Evolutionary conservation across 140 eudicot species (phyloP).

Genomic region (Artemisia princeps): DNA sequence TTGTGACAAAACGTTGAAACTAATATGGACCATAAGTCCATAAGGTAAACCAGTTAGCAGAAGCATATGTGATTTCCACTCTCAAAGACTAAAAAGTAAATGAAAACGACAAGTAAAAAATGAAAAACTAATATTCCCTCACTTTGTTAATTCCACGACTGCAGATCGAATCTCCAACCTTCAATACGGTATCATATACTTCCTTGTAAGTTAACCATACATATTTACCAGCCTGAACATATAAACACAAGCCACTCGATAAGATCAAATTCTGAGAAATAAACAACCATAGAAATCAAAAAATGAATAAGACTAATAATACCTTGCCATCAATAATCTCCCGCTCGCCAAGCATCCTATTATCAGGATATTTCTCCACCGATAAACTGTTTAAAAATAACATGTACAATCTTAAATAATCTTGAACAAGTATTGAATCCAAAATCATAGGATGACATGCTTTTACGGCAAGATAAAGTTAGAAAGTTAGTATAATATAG

Average conservation of each 20-base stretch:
- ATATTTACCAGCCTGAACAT: constrained; percentile 61
- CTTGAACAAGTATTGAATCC: too few species aligned
- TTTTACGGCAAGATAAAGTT: too few species aligned
- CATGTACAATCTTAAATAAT: not conserved
- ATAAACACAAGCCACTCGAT: not conserved
- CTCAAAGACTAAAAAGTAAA: not conserved
- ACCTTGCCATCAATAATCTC: constrained; percentile 62
- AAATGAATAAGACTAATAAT: not conserved
- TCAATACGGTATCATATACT: constrained; percentile 58
- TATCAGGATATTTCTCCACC: constrained; percentile 58
- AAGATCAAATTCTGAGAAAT: not conserved
- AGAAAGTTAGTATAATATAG: too few species aligned
- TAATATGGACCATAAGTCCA: not conserved
- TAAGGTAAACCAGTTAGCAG: too few species aligned
- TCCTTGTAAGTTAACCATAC: constrained; percentile 76
- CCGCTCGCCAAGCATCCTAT: constrained; percentile 79
- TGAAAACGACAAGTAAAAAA: not conserved
- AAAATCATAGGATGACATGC: too few species aligned
- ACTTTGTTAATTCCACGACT: constrained; percentile 55
- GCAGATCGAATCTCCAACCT: constrained; percentile 67
- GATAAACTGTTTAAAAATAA: constrained; percentile 43
- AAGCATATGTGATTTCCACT: not conserved
- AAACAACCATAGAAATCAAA: not conserved
- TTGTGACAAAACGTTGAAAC: not conserved
- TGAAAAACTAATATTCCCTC: too few species aligned